Base-by-base conservation (phyloP, 192 early-diverging fungal genomes). In the Haplosporangium gracile region DNA sequence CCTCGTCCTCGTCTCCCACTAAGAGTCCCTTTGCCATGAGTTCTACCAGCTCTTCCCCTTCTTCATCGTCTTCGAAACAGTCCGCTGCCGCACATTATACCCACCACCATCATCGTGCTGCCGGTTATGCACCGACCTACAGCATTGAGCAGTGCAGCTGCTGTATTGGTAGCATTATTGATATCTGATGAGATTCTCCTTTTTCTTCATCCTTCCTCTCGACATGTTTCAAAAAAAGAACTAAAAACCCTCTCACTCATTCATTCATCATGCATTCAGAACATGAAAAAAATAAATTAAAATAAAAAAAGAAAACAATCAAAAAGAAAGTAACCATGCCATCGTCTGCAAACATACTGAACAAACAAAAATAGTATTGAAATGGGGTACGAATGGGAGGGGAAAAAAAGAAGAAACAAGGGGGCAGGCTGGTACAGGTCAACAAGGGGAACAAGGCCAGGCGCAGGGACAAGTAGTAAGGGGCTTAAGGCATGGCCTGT, bases 61-160 rank as follows among this genome's bases (percentile, higher is more conserved):
- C 32, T 18, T 38, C 43, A 42, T 47, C 76, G 22, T 45, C 22
- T 36, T 39, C 49, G n/a, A 76, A 72, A n/a, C 65, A 75, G 60
- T 32, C n/a, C 0, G n/a, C 72, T 40, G 38, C 69, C 22, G 49
- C 26, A 10, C 29, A 77, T 39, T 77, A 77, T 77, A 76, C 75
- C 81, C 81, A 73, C 4, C 13, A 73, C 16, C 51, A 51, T 22
- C 42, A 63, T 16, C 29, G 43, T 38, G 60, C 53, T 29, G 16
- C 43, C 24, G 32, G 22, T 40, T 53, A 7, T 49, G 40, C 40
- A 36, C 60, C 57, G 43, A 80, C 74, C 78, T 76, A 60, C 39
- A 40, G 49, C 38, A 82, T 82, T 40, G 81, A 85, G 51, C 83
- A 85, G 39, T 85, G 83, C 49, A 85, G 83, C 29, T 85, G 83